These are phyloP conservation scores for Xylaria sp. DNA, from an alignment of 2,329 filamentous ascomycete genomes.

Conservation along the genomic window DNA sequence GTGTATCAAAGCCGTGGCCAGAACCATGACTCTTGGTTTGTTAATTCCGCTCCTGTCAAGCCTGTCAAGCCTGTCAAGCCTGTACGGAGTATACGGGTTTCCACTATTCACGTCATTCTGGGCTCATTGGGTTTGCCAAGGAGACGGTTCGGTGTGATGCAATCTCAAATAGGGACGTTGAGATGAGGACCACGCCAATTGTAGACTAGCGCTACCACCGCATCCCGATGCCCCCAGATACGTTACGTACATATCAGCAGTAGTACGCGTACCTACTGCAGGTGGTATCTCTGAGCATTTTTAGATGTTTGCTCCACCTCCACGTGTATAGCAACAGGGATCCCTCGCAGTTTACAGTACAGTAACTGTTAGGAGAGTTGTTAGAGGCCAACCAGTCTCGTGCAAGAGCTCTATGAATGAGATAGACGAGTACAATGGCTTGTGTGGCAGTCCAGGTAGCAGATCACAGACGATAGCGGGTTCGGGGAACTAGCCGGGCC, in stretches of 20 bases:
- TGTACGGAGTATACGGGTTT: background rate
- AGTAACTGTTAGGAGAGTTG: background rate
- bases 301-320: conserved; percentile 7
- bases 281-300: background rate
- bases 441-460: background rate
- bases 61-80: too few species aligned
- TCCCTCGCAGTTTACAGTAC: background rate
- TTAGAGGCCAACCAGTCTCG: background rate
- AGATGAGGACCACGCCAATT: background rate
- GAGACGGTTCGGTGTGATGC: conserved; percentile 14
- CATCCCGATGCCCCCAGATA: background rate
- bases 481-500: background rate
- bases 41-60: background rate
- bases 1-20: background rate
- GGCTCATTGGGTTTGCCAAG: conserved; percentile 12
- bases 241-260: background rate
- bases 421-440: background rate
- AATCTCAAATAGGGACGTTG: background rate
- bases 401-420: background rate
- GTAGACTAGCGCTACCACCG: background rate
- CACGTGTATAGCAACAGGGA: conserved; percentile 20
- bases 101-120: background rate
- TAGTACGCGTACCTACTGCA: background rate
- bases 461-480: background rate
- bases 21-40: background rate